Conservation (phyloP, 1,139 yeast species). For the Suhomyces panamericanus region DNA sequence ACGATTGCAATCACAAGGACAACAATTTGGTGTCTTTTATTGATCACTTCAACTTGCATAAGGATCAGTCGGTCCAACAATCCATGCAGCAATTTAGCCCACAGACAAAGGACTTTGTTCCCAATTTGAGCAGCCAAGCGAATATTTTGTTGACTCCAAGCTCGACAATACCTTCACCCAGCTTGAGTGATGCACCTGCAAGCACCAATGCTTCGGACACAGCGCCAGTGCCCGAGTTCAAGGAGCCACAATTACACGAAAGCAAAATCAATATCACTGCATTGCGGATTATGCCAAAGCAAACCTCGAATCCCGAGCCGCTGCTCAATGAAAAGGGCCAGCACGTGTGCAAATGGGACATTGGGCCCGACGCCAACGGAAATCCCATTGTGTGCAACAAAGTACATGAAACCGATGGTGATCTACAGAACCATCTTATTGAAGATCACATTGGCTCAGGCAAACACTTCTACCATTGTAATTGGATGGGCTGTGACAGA, state of each 20-base stretch:
- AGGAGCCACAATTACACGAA: background rate
- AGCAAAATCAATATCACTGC: conserved; percentile 31
- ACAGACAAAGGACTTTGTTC: conserved; percentile 5
- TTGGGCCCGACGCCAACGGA: conserved; percentile 31
- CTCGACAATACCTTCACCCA: conserved; percentile 9
- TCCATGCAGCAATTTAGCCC: background rate
- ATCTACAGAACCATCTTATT: conserved; percentile 69
- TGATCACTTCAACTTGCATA: conserved; percentile 60
- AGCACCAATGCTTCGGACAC: background rate
- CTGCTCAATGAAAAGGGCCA: conserved; percentile 20
- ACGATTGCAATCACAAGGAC: conserved; percentile 59
- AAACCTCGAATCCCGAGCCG: conserved; percentile 12
- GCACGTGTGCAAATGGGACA: conserved; percentile 50
- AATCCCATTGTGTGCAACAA: conserved; percentile 47
- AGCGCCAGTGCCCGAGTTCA: background rate
- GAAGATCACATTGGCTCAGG: conserved; percentile 73
- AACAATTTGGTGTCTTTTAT: conserved; percentile 53
- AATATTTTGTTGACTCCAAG: conserved; percentile 20
- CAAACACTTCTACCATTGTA: conserved; percentile 64
- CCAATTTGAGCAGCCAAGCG: conserved; percentile 10
- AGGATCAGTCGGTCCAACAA: conserved; percentile 21
- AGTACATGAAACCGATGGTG: conserved; percentile 52
- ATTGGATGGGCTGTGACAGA: conserved; percentile 80
- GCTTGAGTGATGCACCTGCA: background rate
- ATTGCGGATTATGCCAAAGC: conserved; percentile 36